Conservation (phyloP, 2,329 filamentous ascomycete genomes). For the Lojkania enalia region DNA sequence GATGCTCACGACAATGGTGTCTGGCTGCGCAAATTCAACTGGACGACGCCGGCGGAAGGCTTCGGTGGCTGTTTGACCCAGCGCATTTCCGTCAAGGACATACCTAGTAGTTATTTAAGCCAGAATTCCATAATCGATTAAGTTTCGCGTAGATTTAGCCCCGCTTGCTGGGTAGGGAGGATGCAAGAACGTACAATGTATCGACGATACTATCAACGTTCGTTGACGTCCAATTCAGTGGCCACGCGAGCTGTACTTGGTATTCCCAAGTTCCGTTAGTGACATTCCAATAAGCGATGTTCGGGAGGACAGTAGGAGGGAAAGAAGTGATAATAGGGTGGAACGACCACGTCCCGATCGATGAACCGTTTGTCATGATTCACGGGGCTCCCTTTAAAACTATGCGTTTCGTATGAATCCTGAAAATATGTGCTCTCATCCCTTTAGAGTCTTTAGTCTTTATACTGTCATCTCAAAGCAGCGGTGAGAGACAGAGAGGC, state of each 20-base stretch:
- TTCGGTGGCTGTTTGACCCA: conserved; percentile 33
- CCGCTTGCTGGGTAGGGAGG: background rate
- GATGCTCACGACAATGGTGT: conserved; percentile 37
- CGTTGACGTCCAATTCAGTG: conserved; percentile 36
- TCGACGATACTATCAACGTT: conserved; percentile 29
- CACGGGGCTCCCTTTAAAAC: no score
- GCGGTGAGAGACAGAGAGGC: background rate
- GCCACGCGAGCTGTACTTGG: conserved; percentile 38
- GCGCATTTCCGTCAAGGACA: conserved; percentile 38
- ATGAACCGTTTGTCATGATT: background rate
- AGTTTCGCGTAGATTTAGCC: background rate
- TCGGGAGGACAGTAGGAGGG: conserved; percentile 30
- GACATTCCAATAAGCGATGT: conserved; percentile 34
- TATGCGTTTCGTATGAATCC: no score
- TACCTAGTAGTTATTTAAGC: conserved; percentile 21
- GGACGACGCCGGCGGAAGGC: conserved; percentile 33
- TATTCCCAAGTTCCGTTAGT: conserved; percentile 41
- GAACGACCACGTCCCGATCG: conserved; percentile 33
- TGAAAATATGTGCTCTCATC: no score
- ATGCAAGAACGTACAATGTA: conserved; percentile 29
- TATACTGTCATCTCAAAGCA: background rate
- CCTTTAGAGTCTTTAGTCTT: background rate
- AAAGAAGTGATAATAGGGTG: conserved; percentile 29
- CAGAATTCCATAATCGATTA: background rate
- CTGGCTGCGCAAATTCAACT: conserved; percentile 35